Evolutionary conservation across 108 stramenopile species (phyloP).

Genomic region (Seminavis robusta): DNA sequence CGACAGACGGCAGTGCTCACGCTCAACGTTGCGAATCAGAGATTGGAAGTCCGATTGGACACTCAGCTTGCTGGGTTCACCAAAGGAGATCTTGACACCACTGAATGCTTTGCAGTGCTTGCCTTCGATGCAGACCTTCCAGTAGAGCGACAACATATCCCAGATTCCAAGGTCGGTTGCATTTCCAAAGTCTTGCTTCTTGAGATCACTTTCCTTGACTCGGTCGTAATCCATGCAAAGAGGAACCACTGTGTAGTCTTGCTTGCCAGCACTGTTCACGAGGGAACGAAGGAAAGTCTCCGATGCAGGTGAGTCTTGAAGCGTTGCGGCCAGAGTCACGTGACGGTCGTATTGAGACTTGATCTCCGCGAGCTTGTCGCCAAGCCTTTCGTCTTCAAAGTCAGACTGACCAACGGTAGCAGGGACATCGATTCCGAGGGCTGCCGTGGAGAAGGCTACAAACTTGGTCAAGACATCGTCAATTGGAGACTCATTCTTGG

Average conservation of each 20-base stretch:
- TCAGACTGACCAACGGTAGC: conserved; percentile 28
- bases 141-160: neutral
- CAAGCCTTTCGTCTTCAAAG: conserved; percentile 10
- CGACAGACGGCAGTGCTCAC: too few species aligned
- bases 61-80: neutral
- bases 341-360: neutral
- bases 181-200: neutral
- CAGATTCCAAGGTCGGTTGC: neutral
- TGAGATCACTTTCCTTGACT: neutral
- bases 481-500: neutral
- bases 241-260: neutral
- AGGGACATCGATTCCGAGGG: neutral
- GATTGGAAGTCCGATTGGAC: neutral
- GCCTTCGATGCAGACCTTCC: conserved; percentile 1
- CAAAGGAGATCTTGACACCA: neutral
- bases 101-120: neutral
- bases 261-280: neutral
- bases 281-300: neutral
- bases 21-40: neutral
- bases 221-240: neutral
- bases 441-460: neutral
- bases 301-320: neutral
- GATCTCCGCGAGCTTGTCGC: neutral
- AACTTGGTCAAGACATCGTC: neutral
- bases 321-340: neutral